Evolutionary conservation across 306 rosid genomes (phyloP), one percentile per base, ranked within the genome.

Genomic region (Alnus rubra): DNA sequence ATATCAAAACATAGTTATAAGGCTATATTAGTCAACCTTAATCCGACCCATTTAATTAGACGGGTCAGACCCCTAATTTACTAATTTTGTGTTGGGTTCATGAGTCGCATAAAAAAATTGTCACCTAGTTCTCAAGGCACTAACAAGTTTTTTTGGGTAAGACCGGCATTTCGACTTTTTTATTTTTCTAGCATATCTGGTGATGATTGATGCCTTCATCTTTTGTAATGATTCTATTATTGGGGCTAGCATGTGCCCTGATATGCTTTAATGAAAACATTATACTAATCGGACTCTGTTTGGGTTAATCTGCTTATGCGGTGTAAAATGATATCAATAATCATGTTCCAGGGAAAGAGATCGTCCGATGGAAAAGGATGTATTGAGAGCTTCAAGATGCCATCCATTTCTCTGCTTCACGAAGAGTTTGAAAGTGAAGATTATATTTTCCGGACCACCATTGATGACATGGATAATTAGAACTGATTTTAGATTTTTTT

Each of bases 381-480:
- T 7, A 84, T 75, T 37, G 80, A 89, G 90, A 85, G 83, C 73
- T 60, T 69, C 52, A 87, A 86, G 81, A 68, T 15, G 49, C 85
- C 89, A 1, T 74, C 87, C 7, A 81, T 92, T 53, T 82, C 80
- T 78, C 86, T 91, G 76, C 15, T 86, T 74, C 97, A 94, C 53
- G 97, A 92, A 76, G 98, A 94, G 75, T 88, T 94, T 82, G 97
- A 94, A 78, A 77, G 87, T 55, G 98, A 92, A 85, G 98, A 94
- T 84, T 92, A 74, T 69, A 81, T 90, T 70, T 92, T 94, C 59
- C 87, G 88, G 80, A 92, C 89, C 75, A 80, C 88, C 67, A 73
- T 92, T 54, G 98, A 92, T 28, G 97, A 92, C 80, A 82, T 92
- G 83, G 84, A 88, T 83, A 13, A 33, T 80, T 92, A 86, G 60